phyloP scores from a whole-genome alignment of 2,329 filamentous ascomycete species.

The Nannizziopsis arthrosporioides region DNA sequence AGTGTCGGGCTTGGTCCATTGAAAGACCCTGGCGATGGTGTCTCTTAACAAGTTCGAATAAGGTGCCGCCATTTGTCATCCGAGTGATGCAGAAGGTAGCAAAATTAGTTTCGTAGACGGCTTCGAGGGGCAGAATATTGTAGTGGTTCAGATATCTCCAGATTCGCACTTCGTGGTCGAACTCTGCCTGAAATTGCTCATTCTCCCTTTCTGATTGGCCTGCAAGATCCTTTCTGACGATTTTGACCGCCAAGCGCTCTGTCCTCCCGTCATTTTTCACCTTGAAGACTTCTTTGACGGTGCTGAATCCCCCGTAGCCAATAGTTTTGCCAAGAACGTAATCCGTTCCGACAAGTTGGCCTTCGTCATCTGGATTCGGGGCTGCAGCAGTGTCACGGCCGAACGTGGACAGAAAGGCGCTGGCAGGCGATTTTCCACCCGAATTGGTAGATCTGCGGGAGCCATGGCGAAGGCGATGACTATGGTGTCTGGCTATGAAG shows the following conservation, averaged over 20 bases:
- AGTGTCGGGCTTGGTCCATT: slow-evolving; percentile 44
- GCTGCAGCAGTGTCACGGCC: slow-evolving; percentile 28
- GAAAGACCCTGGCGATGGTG: slow-evolving; percentile 45
- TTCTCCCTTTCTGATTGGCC: slow-evolving; percentile 50
- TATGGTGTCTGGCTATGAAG: slow-evolving; percentile 25
- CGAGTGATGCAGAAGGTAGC: slow-evolving; percentile 60
- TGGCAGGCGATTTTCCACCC: slow-evolving; percentile 47
- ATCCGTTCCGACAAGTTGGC: slow-evolving; percentile 53
- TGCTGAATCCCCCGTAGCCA: slow-evolving; percentile 54
- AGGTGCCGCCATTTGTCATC: slow-evolving; percentile 51
- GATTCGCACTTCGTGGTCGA: slow-evolving; percentile 57
- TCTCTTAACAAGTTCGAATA: slow-evolving; percentile 51
- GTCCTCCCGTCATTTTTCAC: slow-evolving; percentile 45
- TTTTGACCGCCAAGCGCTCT: slow-evolving; percentile 51
- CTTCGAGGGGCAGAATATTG: slow-evolving; percentile 50
- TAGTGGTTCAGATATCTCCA: slow-evolving; percentile 55
- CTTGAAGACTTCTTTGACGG: slow-evolving; percentile 55
- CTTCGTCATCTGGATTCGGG: slow-evolving; percentile 52
- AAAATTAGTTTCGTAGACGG: slow-evolving; percentile 54
- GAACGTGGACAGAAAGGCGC: slow-evolving; percentile 47
- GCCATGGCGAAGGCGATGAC: slow-evolving; percentile 26
- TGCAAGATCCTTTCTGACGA: slow-evolving; percentile 49
- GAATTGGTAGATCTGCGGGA: slow-evolving; percentile 41
- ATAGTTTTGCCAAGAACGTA: slow-evolving; percentile 58
- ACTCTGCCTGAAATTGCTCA: slow-evolving; percentile 53